phyloP scores from a whole-genome alignment of 768 basidiomycete species.

The Macrocybe gigantea region DNA sequence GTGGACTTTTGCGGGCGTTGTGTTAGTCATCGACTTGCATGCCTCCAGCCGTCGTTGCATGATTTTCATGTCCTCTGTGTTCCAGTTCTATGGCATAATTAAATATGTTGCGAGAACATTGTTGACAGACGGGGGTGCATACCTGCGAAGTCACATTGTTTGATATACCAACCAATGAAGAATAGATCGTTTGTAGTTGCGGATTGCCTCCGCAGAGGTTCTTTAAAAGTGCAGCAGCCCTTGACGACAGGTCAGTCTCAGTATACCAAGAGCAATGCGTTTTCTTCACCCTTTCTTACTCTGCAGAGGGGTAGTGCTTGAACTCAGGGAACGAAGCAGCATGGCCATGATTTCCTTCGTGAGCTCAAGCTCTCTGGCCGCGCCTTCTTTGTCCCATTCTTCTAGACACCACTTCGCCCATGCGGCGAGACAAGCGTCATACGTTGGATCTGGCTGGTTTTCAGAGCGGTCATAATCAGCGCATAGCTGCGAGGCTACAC shows the following conservation, averaged over 20 bases:
- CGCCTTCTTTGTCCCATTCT: slow-evolving; percentile 24
- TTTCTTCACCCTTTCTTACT: too few species aligned
- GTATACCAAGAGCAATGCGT: too few species aligned
- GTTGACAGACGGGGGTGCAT: slow-evolving; percentile 4
- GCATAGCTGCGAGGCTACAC: slow-evolving; percentile 34
- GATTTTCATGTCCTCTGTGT: slow-evolving; percentile 37
- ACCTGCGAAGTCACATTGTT: slow-evolving; percentile 12
- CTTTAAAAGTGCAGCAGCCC: slow-evolving; percentile 29
- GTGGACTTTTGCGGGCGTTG: slow-evolving; percentile 11
- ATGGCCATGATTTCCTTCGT: slow-evolving; percentile 37
- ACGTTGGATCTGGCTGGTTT: slow-evolving; percentile 33
- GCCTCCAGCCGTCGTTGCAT: slow-evolving; percentile 51
- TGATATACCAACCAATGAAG: slow-evolving; percentile 14
- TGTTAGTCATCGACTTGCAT: slow-evolving; percentile 13
- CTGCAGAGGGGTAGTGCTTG: too few species aligned
- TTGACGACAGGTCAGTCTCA: not conserved
- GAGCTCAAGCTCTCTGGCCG: slow-evolving; percentile 31
- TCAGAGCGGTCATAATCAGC: slow-evolving; percentile 5
- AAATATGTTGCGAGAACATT: slow-evolving; percentile 1
- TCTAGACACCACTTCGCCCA: slow-evolving; percentile 65
- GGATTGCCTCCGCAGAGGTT: slow-evolving; percentile 31
- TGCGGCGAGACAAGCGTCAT: slow-evolving; percentile 55
- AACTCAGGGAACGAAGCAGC: slow-evolving; percentile 43
- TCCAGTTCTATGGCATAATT: slow-evolving; percentile 39
- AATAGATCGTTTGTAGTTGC: slow-evolving; percentile 23